phyloP scores from a whole-genome alignment of 148 eudicot species.

The Linanthus parryae region DNA sequence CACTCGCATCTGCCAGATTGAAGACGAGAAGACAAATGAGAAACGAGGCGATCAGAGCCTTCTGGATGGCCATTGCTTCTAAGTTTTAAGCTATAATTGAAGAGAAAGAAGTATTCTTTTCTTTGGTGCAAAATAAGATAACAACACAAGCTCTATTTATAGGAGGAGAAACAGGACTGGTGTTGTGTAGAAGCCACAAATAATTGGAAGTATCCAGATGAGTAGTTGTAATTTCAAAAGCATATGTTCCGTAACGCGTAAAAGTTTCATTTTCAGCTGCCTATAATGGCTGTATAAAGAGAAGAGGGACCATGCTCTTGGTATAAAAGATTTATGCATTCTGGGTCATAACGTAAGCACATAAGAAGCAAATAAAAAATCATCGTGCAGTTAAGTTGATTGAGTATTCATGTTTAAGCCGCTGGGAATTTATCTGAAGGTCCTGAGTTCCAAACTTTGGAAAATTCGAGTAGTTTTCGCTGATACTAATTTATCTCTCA shows the following conservation, averaged over 20 bases:
- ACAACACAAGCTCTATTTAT: not conserved
- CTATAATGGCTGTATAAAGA: not conserved
- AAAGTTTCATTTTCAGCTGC: constrained; percentile 8
- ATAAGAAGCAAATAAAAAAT: no score
- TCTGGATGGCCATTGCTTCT: constrained; percentile 11
- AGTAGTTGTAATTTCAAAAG: no score
- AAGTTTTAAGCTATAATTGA: not conserved
- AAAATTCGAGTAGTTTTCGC: no score
- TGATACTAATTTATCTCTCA: no score
- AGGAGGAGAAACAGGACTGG: not conserved
- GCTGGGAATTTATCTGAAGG: no score
- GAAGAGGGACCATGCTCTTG: constrained; percentile 1
- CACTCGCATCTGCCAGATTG: constrained; percentile 14
- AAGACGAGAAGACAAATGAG: constrained; percentile 18
- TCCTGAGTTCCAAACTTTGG: no score
- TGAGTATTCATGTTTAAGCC: no score
- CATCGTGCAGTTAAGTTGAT: no score
- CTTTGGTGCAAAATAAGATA: not conserved
- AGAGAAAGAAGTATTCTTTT: not conserved
- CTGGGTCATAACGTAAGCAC: no score
- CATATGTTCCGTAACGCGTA: not conserved
- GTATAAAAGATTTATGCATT: no score
- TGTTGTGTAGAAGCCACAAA: no score
- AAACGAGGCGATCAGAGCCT: constrained; percentile 16
- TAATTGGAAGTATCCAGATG: no score